Evolutionary conservation across 2,329 filamentous ascomycete species (phyloP), one percentile per base, ranked within the genome.

Genomic region (Akanthomyces muscarius): DNA sequence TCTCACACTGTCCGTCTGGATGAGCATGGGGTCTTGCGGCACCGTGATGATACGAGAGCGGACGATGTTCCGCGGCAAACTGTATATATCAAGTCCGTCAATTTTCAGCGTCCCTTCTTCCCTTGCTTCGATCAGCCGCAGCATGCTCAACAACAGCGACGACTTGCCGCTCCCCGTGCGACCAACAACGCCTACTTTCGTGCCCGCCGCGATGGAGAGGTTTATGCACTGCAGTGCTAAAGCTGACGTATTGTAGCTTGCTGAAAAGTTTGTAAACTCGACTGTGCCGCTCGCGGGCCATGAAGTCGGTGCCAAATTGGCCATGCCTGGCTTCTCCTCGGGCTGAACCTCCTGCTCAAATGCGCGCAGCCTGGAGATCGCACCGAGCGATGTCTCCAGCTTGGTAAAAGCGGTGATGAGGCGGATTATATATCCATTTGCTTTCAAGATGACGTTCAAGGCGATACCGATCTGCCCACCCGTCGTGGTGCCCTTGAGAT

Each of bases 101-200:
- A 41, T 16, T 16, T 10, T 16, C 3, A 41, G 16, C 23, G 64
- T 71, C n/a, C 79, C 79, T 2, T 69, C 63, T 5, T 70, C 72
- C 3, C 54, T 10, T 21, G 74, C 68, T 23, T 80, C 76, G 14
- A 81, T 66, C 64, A 82, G 75, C n/a, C 79, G 76, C 57, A 82
- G 75, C 5, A 82, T 68, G 4, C 75, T 73, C 28, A 77, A 69
- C 0, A 79, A 68, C 7, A 82, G 71, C 2, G 77, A 79, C 13
- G 78, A 81, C 67, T 83, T 83, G 21, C 81, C 81, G 0, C 80
- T 79, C 1, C 66, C 66, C 3, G 81, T 83, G 28, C 81, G 74
- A 8, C 82, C 82, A 21, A 82, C 80, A 16, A 82, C 74, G 16
- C 78, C 80, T 41, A 83, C 72, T 23, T 80, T 74, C 65, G 81